Percentiles rank a stretch among this genome's conserved stretches.
These are phyloP conservation scores for Hippophae rhamnoides DNA, from an alignment of 306 rosid genomes.

Conservation along the genomic window DNA sequence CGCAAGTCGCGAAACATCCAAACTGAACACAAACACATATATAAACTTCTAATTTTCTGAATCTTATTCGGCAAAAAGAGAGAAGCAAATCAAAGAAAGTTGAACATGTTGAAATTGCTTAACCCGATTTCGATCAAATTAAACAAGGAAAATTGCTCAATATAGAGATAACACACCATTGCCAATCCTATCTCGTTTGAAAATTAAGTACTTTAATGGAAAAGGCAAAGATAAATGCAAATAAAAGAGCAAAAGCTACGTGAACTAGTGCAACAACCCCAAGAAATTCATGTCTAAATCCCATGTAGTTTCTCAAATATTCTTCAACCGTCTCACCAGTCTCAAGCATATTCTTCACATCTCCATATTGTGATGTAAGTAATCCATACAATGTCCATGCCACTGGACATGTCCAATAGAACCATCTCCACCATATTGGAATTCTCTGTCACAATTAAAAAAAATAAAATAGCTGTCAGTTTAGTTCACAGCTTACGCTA, in stretches of 20 bases:
- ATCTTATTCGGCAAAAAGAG: too few species aligned
- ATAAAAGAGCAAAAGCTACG: conserved; percentile 18
- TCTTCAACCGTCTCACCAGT: conserved; percentile 14
- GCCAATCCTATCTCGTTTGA: conserved; percentile 23
- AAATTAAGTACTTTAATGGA: conserved; percentile 29
- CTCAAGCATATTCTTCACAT: conserved; percentile 8
- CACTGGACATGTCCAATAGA: conserved; percentile 56
- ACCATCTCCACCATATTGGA: conserved; percentile 87
- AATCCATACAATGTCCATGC: conserved; percentile 68
- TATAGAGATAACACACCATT: too few species aligned
- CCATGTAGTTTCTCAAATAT: conserved; percentile 20
- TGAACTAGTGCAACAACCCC: conserved; percentile 23
- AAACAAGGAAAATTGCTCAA: too few species aligned
- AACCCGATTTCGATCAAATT: too few species aligned
- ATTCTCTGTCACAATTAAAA: conserved; percentile 32
- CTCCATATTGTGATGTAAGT: conserved; percentile 47
- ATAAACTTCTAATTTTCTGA: too few species aligned
- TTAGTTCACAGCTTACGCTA: neutral
- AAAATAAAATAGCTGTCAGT: neutral
- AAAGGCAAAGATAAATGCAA: conserved; percentile 32
- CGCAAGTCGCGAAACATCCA: too few species aligned
- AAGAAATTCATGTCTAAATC: conserved; percentile 31
- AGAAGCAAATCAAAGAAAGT: too few species aligned
- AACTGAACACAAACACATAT: too few species aligned
- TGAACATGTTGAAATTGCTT: too few species aligned